These are phyloP conservation scores for Incumbomyces delicatus DNA, from an alignment of 2,329 filamentous ascomycete species.

Conservation along the genomic window DNA sequence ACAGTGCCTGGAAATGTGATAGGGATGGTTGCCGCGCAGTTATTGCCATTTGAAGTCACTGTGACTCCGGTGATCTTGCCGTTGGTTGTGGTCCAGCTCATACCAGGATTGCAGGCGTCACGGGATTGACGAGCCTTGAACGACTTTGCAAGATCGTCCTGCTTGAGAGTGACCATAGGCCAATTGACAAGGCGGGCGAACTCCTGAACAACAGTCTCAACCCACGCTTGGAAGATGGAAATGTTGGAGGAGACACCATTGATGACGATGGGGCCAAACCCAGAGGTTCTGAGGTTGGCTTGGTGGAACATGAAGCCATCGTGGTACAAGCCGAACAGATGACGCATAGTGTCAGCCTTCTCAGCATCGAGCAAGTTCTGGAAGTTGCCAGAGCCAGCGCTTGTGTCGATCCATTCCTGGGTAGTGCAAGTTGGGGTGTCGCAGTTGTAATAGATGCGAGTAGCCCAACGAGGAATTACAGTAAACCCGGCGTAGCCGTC, in stretches of 20 bases:
- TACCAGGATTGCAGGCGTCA: slow-evolving; percentile 42
- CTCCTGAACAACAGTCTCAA: slow-evolving; percentile 45
- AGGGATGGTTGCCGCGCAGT: slow-evolving; percentile 43
- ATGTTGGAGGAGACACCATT: slow-evolving; percentile 39
- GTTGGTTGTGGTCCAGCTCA: slow-evolving; percentile 37
- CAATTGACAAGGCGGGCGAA: slow-evolving; percentile 44
- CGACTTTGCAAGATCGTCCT: slow-evolving; percentile 41
- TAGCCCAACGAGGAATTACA: slow-evolving; percentile 52
- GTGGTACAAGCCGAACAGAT: slow-evolving; percentile 47
- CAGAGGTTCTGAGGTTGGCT: slow-evolving; percentile 47
- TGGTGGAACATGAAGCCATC: slow-evolving; percentile 57
- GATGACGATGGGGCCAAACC: slow-evolving; percentile 38
- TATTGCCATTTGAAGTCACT: slow-evolving; percentile 41
- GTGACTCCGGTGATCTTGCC: slow-evolving; percentile 42
- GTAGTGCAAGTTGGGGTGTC: slow-evolving; percentile 47
- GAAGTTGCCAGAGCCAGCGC: slow-evolving; percentile 45
- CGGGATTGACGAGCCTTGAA: slow-evolving; percentile 47
- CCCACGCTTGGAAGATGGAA: slow-evolving; percentile 49
- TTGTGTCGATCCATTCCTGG: slow-evolving; percentile 52
- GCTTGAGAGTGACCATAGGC: slow-evolving; percentile 47
- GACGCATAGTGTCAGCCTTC: slow-evolving; percentile 44
- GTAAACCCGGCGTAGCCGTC: slow-evolving; percentile 49
- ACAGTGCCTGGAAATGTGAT: slow-evolving; percentile 44
- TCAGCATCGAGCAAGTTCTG: slow-evolving; percentile 43
- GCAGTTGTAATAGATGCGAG: slow-evolving; percentile 57